Base-by-base conservation (phyloP, 2,329 filamentous ascomycete genomes). In the Erysiphe neolycopersici region DNA sequence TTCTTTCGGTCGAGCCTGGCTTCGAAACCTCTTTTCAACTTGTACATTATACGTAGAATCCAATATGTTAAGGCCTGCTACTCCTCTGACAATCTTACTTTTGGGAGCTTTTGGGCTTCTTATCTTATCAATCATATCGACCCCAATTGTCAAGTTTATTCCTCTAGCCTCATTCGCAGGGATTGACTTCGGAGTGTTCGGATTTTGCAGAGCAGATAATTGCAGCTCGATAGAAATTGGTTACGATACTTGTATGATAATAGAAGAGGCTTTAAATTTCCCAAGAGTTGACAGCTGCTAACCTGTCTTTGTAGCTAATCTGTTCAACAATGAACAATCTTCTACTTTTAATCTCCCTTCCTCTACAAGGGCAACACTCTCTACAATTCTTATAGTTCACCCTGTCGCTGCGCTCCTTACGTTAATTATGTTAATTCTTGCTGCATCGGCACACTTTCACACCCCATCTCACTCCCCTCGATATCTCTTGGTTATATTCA, bases 141-240 rank as follows among this genome's bases (percentile, higher is more conserved):
- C 83, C 0, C 89, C 89, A 16, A 74, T 98, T 51, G 78, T 95
- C 57, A 75, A 79, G 56, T 69, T 67, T 22, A 91, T 98, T 40
- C 82, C 84, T 10, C 67, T 98, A 37, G 85, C 80, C 33, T 75
- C 72, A 43, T 87, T 76, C 56, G 63, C 76, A 37, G 75, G 77
- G 53, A 72, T 81, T 52, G 76, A 75, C 51, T 94, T 91, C 64
- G 89, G 89, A 41, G 85, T 95, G 41, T 87, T 95, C 63, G 89
- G 89, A 22, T 92, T 73, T 54, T 98, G 89, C 61, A 67, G 73
- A 50, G 64, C 62, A 35, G 59, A 58, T 48, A 55, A 61, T 46
- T 95, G 89, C 60, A 80, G 71, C 54, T 64, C 65, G 36, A 72
- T 87, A 50, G 71, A 77, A 56, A 71, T 98, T 53, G 89, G 87